Base-by-base conservation (phyloP, 23 red algal species). In the Gracilaria caudata region DNA sequence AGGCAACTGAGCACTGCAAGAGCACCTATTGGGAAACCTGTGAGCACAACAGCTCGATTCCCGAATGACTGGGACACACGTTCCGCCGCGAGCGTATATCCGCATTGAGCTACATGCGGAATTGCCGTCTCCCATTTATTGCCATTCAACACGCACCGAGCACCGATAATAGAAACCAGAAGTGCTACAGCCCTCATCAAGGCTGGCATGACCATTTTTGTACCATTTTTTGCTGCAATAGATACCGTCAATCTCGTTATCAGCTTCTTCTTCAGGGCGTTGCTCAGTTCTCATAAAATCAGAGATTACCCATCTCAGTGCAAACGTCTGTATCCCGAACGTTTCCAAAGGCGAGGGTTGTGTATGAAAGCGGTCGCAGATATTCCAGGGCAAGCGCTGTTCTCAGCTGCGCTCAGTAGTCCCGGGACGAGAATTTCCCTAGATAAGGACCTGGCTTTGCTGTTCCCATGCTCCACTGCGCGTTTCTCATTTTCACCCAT, bases 41-140 rank as follows among this genome's bases (percentile, higher is more conserved):
- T 44, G 16, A 91, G 66, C 24, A 77, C 61, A 7, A 91, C 46
- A 44, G 87, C 77, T 17, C 87, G 87, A 73, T 91, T 91, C 5
- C 87, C 87, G 68, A 91, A 91, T 11, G 77, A 81, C 29, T 77
- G 61, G 14, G 87, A 81, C 17, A 77, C 87, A 32, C 82, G 76
- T 73, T 91, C 87, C 20, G 87, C 87, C 2, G 87, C 75, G 46
- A 91, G 87, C 87, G 82, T 91, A 58, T 82, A 82, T 45, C 87
- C 87, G 28, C 77, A 81, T 60, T 81, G 61, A 45, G 33, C 75
- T 11, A 63, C 87, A 34, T 74, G 74, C 14, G 87, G 82, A 11
- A 91, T 72, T 54, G 87, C 66, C 39, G 36, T 71, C 13, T 77
- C 76, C 87, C 87, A 91, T 64, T 74, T 91, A 35, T 91, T 91